Evolutionary conservation across 441 rosid genomes (phyloP).

Genomic region (Metrosideros polymorpha): DNA sequence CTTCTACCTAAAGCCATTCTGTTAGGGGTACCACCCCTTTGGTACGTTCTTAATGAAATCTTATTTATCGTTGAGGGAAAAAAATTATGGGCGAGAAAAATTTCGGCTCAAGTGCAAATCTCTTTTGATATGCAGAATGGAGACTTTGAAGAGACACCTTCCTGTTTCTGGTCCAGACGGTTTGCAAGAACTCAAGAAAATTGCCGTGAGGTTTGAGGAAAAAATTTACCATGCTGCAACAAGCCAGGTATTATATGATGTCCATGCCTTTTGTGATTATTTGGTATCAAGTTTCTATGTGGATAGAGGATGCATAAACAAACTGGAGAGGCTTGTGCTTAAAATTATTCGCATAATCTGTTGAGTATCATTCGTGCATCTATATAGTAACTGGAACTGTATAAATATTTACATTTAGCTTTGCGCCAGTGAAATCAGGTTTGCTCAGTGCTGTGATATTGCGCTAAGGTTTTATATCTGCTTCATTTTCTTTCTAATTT

Average conservation of each 20-base stretch:
- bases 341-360: not conserved
- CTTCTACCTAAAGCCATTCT: not conserved
- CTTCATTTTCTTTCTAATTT: not conserved
- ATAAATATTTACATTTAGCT: not conserved
- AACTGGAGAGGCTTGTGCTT: not conserved
- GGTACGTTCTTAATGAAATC: not conserved
- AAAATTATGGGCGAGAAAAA: not conserved
- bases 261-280: not conserved
- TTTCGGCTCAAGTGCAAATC: not conserved
- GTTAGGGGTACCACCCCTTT: not conserved
- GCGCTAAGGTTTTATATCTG: not conserved
- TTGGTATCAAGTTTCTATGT: not conserved
- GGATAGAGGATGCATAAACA: not conserved
- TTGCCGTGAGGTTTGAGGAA: slow-evolving; percentile 14
- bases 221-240: slow-evolving; percentile 1
- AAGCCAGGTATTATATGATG: slow-evolving; percentile 1
- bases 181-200: slow-evolving; percentile 10
- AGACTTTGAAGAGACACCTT: slow-evolving; percentile 7
- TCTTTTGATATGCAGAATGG: slow-evolving; percentile 8
- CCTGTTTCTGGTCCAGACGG: slow-evolving; percentile 9
- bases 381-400: not conserved
- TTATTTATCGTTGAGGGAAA: not conserved
- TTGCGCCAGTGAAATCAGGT: not conserved
- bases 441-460: not conserved
- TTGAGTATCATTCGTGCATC: not conserved